Evolutionary conservation across 2,329 filamentous ascomycete genomes (phyloP).

Genomic region (Hymenoscyphus occultus): DNA sequence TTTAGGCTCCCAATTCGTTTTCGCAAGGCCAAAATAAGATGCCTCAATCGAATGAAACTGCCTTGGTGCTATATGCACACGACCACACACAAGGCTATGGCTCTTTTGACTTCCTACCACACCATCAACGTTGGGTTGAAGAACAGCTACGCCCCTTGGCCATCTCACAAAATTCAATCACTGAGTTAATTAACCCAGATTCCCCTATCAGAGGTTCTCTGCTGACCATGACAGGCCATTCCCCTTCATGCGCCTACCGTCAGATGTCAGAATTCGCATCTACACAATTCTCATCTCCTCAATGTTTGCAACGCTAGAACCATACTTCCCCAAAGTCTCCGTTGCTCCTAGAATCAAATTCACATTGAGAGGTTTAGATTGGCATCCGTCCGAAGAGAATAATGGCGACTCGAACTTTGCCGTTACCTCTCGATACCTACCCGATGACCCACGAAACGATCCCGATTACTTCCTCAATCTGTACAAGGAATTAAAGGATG

Average conservation of each 20-base stretch:
- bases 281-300: slow-evolving; percentile 3
- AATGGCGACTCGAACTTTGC: background rate
- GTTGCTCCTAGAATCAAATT: background rate
- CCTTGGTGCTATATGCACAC: background rate
- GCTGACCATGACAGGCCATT: background rate
- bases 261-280: slow-evolving; percentile 2
- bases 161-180: too few relatives aligned
- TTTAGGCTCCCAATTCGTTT: too few relatives aligned
- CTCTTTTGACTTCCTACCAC: background rate
- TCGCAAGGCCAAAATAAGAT: background rate
- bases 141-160: background rate
- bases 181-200: background rate
- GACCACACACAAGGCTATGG: slow-evolving; percentile 7
- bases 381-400: background rate
- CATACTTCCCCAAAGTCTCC: background rate
- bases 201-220: background rate
- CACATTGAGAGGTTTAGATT: background rate
- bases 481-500: background rate
- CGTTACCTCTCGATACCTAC: background rate
- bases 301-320: background rate
- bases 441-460: background rate
- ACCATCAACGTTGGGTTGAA: background rate
- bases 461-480: background rate
- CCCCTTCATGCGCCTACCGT: slow-evolving; percentile 4
- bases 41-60: background rate